A percentile compares a stretch with the other conserved stretches of the same genome.
These are phyloP conservation scores for Escallonia herrerae DNA, from an alignment of 129 eudicot species.

Conservation along the genomic window DNA sequence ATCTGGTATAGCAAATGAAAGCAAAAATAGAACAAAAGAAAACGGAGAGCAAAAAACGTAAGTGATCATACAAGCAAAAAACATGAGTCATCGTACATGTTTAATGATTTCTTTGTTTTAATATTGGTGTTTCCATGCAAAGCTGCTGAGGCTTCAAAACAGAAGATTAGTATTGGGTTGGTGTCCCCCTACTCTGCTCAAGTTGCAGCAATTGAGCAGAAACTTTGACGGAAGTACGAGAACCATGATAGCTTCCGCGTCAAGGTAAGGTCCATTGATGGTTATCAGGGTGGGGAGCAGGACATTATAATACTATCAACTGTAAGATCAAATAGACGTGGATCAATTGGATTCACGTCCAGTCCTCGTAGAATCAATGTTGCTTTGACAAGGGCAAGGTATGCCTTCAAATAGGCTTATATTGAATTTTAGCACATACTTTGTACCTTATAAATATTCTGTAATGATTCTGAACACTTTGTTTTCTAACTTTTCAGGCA, in stretches of 20 bases:
- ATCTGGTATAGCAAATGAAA: too few species aligned
- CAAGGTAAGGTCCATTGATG: conserved; percentile 63
- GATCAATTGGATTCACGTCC: conserved; percentile 44
- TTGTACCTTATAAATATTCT: too few species aligned
- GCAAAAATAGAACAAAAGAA: too few species aligned
- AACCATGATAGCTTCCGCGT: conserved; percentile 35
- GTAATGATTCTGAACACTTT: too few species aligned
- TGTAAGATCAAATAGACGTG: conserved; percentile 48
- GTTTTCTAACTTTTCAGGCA: conserved; percentile 27
- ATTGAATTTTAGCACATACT: too few species aligned
- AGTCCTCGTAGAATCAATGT: conserved; percentile 63
- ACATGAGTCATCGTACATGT: too few species aligned
- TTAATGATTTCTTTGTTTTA: too few species aligned
- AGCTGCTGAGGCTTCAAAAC: conserved; percentile 37
- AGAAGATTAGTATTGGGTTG: conserved; percentile 49
- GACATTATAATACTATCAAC: conserved; percentile 62
- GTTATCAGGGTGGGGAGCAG: conserved; percentile 79
- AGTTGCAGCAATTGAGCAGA: conserved; percentile 50
- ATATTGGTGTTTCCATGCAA: background rate
- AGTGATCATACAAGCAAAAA: too few species aligned
- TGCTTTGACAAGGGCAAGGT: conserved; percentile 79
- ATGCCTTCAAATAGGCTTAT: conserved; percentile 1
- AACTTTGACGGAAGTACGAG: conserved; percentile 35
- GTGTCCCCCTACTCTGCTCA: conserved; percentile 81
- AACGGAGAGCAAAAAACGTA: too few species aligned